Evolutionary conservation across 441 rosid species (phyloP), one percentile per base, ranked within the genome.

Genomic region (Manihot esculenta): DNA sequence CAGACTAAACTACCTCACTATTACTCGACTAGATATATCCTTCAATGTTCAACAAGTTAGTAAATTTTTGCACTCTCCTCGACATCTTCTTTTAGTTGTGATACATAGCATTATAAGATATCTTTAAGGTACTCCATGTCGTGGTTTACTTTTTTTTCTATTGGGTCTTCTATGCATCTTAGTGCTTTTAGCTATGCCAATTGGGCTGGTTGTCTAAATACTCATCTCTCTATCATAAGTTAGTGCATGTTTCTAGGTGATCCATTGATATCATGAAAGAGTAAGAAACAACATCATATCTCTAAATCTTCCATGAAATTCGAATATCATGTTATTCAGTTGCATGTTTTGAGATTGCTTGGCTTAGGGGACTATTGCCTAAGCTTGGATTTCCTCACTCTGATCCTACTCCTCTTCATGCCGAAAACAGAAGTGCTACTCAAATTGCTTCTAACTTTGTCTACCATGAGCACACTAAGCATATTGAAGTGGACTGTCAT

Each of bases 381-480:
- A 10, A 59, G 20, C 41, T 30, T 59, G 63, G 42, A 12, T 26
- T 59, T 59, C 42, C 11, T 59, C 42, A 59, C 8, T 9, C 3
- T 59, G 42, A 30, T n/a, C n/a, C n/a, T n/a, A n/a, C n/a, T n/a
- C n/a, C n/a, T n/a, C n/a, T n/a, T n/a, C n/a, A n/a, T n/a, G 63
- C 10, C 8, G 17, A 59, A 27, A 59, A 59, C 15, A 30, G 21
- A 14, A 59, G 41, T 59, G 42, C 42, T 30, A 59, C 6, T 30
- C 42, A 59, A 35, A 59, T 59, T 59, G 20, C 63, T 59, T 27
- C 44, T 59, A 59, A 30, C 21, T 42, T 5, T 15, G 63, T 59
- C 7, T 30, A 26, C 20, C 63, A 59, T 59, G 42, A 59, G 63
- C 44, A 10, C 41, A 59, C 20, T 8, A 30, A 59, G 21, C 44